Conservation (phyloP, 192 early-diverging fungal genomes). For the Mortierella hygrophila region DNA sequence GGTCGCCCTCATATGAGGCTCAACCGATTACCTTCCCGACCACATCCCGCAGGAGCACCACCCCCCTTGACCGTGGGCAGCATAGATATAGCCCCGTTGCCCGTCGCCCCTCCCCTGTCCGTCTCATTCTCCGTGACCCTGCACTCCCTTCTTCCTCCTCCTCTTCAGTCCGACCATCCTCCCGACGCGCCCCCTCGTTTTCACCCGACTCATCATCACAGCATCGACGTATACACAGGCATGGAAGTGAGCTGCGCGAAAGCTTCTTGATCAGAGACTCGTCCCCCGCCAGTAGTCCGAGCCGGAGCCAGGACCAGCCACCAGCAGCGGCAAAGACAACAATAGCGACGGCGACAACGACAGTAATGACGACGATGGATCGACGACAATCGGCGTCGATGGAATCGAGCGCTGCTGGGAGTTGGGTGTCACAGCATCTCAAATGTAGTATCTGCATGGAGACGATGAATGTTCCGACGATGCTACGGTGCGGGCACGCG, state of each 20-base stretch:
- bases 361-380: background rate
- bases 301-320: background rate
- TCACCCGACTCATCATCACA: background rate
- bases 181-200: background rate
- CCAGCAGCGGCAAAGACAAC: background rate
- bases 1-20: slow-evolving; percentile 20
- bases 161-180: background rate
- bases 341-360: background rate
- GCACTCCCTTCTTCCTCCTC: background rate
- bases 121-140: slow-evolving; percentile 17
- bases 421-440: slow-evolving; percentile 22
- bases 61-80: background rate
- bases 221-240: background rate
- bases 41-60: slow-evolving; percentile 9
- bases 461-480: slow-evolving; percentile 20
- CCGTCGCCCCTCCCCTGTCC: slow-evolving; percentile 24
- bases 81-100: slow-evolving; percentile 27
- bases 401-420: background rate
- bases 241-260: background rate
- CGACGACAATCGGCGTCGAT: background rate
- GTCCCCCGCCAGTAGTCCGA: background rate
- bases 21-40: slow-evolving; percentile 28
- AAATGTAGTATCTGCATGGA: slow-evolving; percentile 40
- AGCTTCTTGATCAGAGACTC: background rate
- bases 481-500: slow-evolving; percentile 32